Base-by-base conservation (phyloP, 805 yeast genomes). In the Candida koratica region DNA sequence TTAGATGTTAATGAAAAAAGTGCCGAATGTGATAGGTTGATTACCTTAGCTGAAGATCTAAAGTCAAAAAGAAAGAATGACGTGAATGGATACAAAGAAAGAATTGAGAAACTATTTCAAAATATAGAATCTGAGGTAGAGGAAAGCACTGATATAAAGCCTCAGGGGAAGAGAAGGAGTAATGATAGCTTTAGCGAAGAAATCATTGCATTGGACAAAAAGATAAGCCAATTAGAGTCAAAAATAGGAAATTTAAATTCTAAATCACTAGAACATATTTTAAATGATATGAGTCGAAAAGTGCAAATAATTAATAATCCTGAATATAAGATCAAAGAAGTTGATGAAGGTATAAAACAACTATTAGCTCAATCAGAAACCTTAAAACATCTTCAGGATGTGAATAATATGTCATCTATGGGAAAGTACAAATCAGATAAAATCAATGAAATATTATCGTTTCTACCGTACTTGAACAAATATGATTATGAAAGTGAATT, bases 241-340 rank as follows among this genome's bases (percentile, higher is more conserved):
- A 38, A 29, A 32, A 14, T 39, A n/a, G 44, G 42, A 3, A 13
- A 11, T 14, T 32, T 25, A 8, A 32, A 25, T 15, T 17, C 29
- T 15, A 38, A 39, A 8, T 52, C 58, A 12, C 37, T 64, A 7
- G 58, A 55, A 28, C 43, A 41, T 6, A 52, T 51, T 16, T 24
- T 66, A 25, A 56, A 53, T 26, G 67, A 63, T 25, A 41, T 65
- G 34, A 45, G 41, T 4, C 49, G 71, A 3, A 63, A 60, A 39
- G 47, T 61, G 11, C 53, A 55, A 22, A 53, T 65, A 12, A 47
- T 66, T 9, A 47, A 56, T 37, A 61, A 61, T 34, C 70, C 70
- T 1, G 63, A 60, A 18, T 55, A 49, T 39, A 52, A 53, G 10
- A 28, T 61, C 23, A 51, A 38, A 10, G 38, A 39, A 16, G 41